Conservation (phyloP, 495 filamentous ascomycete genomes). For the Xylaria nigripes region DNA sequence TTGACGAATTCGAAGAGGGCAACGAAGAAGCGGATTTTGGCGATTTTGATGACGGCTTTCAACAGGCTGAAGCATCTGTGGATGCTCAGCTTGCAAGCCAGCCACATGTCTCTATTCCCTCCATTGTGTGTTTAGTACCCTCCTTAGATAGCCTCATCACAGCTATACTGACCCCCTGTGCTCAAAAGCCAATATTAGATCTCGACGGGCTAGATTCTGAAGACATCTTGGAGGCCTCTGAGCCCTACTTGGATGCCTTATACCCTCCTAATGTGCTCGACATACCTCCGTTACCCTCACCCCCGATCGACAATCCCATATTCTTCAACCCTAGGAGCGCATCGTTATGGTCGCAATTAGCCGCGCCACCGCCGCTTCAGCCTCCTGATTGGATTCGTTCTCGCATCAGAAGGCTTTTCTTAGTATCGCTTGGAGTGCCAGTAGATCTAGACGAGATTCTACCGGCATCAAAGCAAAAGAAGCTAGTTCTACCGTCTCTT, state of each 20-base stretch:
- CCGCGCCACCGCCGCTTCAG: constrained; percentile 87
- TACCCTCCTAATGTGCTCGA: constrained; percentile 48
- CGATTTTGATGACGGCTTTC: constrained; percentile 84
- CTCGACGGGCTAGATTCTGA: constrained; percentile 52
- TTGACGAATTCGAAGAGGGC: constrained; percentile 93
- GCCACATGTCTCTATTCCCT: constrained; percentile 45
- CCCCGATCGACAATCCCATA: constrained; percentile 45
- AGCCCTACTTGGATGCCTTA: constrained; percentile 48
- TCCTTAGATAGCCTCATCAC: constrained; percentile 22
- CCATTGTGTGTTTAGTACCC: constrained; percentile 35
- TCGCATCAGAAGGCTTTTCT: constrained; percentile 88
- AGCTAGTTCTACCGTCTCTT: constrained; percentile 84
- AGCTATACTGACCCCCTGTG: constrained; percentile 26
- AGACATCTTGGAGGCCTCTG: constrained; percentile 43
- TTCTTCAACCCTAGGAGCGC: constrained; percentile 66
- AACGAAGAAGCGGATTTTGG: constrained; percentile 70
- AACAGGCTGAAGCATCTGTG: constrained; percentile 49
- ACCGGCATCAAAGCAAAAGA: constrained; percentile 94
- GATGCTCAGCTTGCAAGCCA: constrained; percentile 35
- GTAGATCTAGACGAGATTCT: constrained; percentile 96
- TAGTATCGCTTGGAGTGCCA: constrained; percentile 91
- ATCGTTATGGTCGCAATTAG: constrained; percentile 93
- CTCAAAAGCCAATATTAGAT: constrained; percentile 58
- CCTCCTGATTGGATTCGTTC: constrained; percentile 98
- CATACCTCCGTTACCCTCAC: constrained; percentile 39